Base-by-base conservation (phyloP, 2,329 filamentous ascomycete genomes). In the Apiospora saccharicola region DNA sequence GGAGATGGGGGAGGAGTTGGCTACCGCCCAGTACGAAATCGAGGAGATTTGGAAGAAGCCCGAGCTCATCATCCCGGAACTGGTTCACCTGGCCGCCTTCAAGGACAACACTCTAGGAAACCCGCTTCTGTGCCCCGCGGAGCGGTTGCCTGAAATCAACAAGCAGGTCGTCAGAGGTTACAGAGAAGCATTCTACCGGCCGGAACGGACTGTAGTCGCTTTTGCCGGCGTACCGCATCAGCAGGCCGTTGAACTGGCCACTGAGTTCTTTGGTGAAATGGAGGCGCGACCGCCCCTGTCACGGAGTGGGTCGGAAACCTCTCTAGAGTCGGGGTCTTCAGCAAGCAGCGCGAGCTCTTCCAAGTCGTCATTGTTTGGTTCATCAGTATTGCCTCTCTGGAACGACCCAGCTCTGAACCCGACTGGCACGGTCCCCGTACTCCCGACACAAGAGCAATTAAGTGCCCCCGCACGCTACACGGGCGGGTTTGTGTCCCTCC, bases 11-110 rank as follows among this genome's bases (percentile, higher is more conserved):
- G 91, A 95, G 81, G 96, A 99, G 84, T 86, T 99, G 30, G 91
- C 93, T 80, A 98, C 96, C 8, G 96, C 96, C 12, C 91, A 95
- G 70, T 99, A 98, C 81, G 96, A 99, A 84, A 96, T 99, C 81
- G 91, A 91, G 34, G 96, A 98, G 86, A 98, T 99, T 72, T 99
- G 96, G 96, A 92, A 93, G 77, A 98, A 97, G 87, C 95, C 96
- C 0, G 96, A 98, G 79, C 89, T 99, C 71, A 98, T 99, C 77
- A 86, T 99, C 73, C 96, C 96, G 0, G 96, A 99, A 84, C 85
- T 99, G 77, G 92, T 98, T 49, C 96, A 99, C 82, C 96, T 95
- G 86, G 95, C 96, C 13, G 96, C 95, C 2, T 99, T 94, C 84
- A 96, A 95, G 85, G 93, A 96, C 80, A 98, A 99, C 84, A 98